A percentile compares a stretch with the other conserved stretches of the same genome.
Evolutionary conservation across 1,284 basidiomycete genomes (phyloP).

Genomic region (Mycena sp.): DNA sequence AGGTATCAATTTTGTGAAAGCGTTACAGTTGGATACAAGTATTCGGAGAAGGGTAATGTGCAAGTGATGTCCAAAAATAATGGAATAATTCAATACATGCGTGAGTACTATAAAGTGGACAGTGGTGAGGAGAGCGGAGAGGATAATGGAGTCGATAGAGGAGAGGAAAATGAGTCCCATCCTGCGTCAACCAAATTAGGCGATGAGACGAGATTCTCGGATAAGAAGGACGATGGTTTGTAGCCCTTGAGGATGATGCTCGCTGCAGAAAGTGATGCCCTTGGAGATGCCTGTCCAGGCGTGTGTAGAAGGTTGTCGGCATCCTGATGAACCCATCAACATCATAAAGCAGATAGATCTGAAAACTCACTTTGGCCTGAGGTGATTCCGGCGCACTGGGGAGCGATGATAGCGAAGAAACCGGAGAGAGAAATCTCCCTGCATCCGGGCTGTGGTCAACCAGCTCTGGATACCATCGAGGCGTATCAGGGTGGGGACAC

Average conservation of each 20-base stretch:
- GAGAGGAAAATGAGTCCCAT: constrained; percentile 25
- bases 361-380: constrained; percentile 16
- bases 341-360: neutral
- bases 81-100: constrained; percentile 19
- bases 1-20: neutral
- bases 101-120: constrained; percentile 20
- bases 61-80: constrained; percentile 9
- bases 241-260: neutral
- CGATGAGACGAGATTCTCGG: constrained; percentile 3
- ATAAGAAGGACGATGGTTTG: constrained; percentile 7
- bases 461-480: too few species aligned
- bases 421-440: constrained; percentile 7
- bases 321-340: too few species aligned
- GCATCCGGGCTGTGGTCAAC: too few species aligned
- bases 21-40: constrained; percentile 31
- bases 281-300: too few species aligned
- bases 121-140: constrained; percentile 18
- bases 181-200: neutral
- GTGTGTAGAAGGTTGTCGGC: too few species aligned
- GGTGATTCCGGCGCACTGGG: constrained; percentile 17
- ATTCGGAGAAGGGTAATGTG: neutral
- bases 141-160: constrained; percentile 20
- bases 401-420: constrained; percentile 11
- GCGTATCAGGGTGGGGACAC: too few species aligned
- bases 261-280: too few species aligned